Evolutionary conservation across 371 early-diverging fungal species (phyloP).

Genomic region (Apophysomyces ossiformis): DNA sequence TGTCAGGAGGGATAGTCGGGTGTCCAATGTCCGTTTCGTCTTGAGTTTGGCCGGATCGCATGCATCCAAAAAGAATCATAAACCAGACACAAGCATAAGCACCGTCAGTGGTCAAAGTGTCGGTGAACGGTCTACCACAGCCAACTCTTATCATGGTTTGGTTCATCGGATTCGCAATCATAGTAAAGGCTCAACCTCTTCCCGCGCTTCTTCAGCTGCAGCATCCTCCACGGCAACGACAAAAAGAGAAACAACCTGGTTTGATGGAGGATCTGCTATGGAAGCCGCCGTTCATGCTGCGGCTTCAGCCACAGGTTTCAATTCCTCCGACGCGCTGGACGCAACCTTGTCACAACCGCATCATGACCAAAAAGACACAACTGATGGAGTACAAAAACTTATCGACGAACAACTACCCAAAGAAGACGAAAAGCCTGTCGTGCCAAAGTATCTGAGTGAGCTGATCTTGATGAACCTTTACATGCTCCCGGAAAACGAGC

Average conservation of each 20-base stretch:
- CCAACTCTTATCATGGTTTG: background rate
- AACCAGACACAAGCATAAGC: background rate
- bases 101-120: slow-evolving; percentile 1
- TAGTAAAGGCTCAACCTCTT: background rate
- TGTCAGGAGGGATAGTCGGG: background rate
- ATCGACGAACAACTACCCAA: slow-evolving; percentile 1
- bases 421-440: slow-evolving; percentile 14
- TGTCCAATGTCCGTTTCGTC: slow-evolving; percentile 1
- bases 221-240: background rate
- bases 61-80: slow-evolving; percentile 1
- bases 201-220: background rate
- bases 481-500: slow-evolving; percentile 13
- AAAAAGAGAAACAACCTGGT: background rate
- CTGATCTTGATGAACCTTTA: slow-evolving; percentile 17
- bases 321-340: slow-evolving; percentile 5
- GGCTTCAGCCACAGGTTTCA: background rate
- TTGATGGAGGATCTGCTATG: background rate
- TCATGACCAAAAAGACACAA: background rate
- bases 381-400: background rate
- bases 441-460: slow-evolving; percentile 15
- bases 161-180: slow-evolving; percentile 1
- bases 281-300: slow-evolving; percentile 3
- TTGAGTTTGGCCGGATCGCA: slow-evolving; percentile 2
- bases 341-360: background rate
- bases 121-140: background rate